Conservation (phyloP, 768 basidiomycete genomes). For the Leccinum uliginosum region DNA sequence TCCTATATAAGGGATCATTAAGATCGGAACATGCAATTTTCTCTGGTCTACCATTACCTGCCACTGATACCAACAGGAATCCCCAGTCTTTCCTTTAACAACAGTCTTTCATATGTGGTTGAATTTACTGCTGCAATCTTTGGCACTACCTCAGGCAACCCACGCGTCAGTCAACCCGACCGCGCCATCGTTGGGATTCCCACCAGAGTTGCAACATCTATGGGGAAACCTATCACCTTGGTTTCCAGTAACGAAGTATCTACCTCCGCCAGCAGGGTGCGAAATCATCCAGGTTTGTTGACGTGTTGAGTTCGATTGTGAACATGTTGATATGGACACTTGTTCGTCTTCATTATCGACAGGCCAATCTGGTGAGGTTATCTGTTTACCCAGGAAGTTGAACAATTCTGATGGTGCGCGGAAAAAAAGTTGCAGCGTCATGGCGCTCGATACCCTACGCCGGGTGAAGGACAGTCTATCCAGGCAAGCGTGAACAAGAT, state of each 20-base stretch:
- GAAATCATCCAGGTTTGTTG: background rate
- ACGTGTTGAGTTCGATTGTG: background rate
- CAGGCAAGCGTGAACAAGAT: slow-evolving; percentile 49
- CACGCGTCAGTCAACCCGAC: background rate
- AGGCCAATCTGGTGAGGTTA: background rate
- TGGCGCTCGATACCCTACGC: background rate
- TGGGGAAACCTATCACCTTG: background rate
- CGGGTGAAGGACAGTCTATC: slow-evolving; percentile 35
- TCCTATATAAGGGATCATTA: too few relatives aligned
- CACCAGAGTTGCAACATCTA: background rate
- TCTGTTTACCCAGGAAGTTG: background rate
- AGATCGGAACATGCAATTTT: too few relatives aligned
- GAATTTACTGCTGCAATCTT: background rate
- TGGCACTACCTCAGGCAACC: background rate
- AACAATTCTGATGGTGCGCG: background rate
- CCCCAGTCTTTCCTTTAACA: background rate
- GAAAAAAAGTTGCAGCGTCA: background rate
- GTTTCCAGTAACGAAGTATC: background rate
- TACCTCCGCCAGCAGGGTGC: background rate
- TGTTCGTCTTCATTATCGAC: background rate
- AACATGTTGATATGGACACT: background rate
- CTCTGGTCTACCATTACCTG: too few relatives aligned
- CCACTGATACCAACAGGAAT: too few relatives aligned
- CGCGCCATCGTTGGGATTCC: background rate
- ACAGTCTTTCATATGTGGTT: background rate